Percentiles rank a stretch among this genome's conserved stretches.
Conservation (phyloP, 306 rosid species). For the Dalbergia cochinchinensis region DNA sequence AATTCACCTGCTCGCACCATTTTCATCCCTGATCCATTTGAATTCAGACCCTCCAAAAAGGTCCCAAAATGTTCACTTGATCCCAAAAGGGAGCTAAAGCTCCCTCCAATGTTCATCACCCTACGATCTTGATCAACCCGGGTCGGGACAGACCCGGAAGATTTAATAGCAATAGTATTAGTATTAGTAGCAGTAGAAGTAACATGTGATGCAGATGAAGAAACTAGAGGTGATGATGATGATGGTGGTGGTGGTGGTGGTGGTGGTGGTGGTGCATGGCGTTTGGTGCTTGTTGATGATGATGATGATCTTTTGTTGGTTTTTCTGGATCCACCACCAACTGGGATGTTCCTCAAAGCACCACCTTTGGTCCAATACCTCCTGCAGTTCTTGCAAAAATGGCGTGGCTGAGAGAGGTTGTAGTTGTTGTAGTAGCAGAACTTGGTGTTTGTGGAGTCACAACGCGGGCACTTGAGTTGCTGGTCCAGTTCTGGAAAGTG, state of each 20-base stretch:
- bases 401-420: constrained; percentile 94
- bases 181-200: neutral
- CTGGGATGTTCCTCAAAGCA: constrained; percentile 81
- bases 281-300: constrained; percentile 46
- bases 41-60: constrained; percentile 66
- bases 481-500: constrained; percentile 84
- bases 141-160: constrained; percentile 23
- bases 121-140: constrained; percentile 49
- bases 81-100: constrained; percentile 77
- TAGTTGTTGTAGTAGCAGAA: constrained; percentile 98
- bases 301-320: constrained; percentile 56
- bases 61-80: constrained; percentile 69
- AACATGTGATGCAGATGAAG: neutral
- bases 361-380: constrained; percentile 98
- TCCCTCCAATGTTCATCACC: constrained; percentile 58
- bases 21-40: constrained; percentile 63
- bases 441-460: constrained; percentile 86
- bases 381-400: constrained; percentile 87
- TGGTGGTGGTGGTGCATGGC: constrained; percentile 42
- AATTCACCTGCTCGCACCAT: constrained; percentile 61
- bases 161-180: neutral
- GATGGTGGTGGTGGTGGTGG: too few relatives aligned
- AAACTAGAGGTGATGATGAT: constrained; percentile 42
- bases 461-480: constrained; percentile 83
- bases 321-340: constrained; percentile 90